phyloP scores from a whole-genome alignment of 164 flowering plant species.

The Houttuynia cordata region DNA sequence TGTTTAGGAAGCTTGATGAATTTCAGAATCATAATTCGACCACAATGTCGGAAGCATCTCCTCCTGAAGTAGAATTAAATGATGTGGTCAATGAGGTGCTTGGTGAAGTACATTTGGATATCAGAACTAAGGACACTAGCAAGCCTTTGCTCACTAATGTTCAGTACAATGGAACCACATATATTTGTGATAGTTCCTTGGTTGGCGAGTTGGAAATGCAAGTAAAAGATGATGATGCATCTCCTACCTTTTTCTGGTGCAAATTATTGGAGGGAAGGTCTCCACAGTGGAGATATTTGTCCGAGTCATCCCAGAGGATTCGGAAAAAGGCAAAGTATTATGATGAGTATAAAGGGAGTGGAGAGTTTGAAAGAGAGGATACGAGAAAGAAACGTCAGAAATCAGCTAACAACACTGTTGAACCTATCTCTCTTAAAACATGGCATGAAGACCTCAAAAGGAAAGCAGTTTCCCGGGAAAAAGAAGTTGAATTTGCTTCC shows the following conservation, averaged over 20 bases:
- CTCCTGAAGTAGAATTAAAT: constrained; percentile 8
- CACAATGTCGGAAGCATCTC: constrained; percentile 9
- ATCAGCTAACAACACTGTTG: constrained; percentile 14
- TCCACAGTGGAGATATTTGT: constrained; percentile 51
- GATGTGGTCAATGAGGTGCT: constrained; percentile 42
- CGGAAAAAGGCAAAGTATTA: constrained; percentile 48
- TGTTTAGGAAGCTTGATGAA: constrained; percentile 45
- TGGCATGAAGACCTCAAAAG: constrained; percentile 15
- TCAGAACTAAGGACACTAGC: constrained; percentile 6
- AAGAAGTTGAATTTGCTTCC: constrained; percentile 21
- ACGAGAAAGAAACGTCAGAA: constrained; percentile 47
- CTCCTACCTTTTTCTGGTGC: constrained; percentile 48
- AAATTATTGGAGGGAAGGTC: constrained; percentile 45
- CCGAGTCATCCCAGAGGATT: constrained; percentile 31
- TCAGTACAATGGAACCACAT: constrained; percentile 30
- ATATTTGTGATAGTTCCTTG: constrained; percentile 20
- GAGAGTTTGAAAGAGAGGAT: constrained; percentile 26
- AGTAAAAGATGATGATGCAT: constrained; percentile 27
- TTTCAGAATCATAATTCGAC: constrained; percentile 28
- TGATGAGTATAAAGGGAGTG: constrained; percentile 13
- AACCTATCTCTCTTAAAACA: constrained; percentile 13
- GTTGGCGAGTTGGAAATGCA: constrained; percentile 42
- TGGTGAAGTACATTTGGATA: constrained; percentile 16
- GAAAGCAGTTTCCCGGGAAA: constrained; percentile 15
- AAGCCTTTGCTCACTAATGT: constrained; percentile 24